Evolutionary conservation across 306 rosid species (phyloP), one percentile per base, ranked within the genome.

Genomic region (Begonia peltatifolia): DNA sequence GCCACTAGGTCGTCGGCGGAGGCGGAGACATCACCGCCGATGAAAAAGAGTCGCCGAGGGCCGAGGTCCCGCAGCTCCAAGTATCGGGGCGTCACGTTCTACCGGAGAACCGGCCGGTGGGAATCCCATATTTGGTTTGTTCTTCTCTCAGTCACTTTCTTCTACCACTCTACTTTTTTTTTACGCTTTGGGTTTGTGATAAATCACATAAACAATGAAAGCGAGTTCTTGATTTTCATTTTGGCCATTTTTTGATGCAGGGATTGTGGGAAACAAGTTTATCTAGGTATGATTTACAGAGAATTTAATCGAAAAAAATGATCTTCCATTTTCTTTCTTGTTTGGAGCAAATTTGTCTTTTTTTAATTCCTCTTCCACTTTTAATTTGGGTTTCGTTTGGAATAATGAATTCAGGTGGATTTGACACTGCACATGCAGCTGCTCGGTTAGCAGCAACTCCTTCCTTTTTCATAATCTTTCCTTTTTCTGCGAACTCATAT

Each of bases 401-500:
- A 61, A 61, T 61, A 63, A 60, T 71, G 51, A 44, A 70, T 75
- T 67, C 58, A 92, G 99, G 99, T 76, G 99, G 99, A 73, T 92
- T 92, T 76, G 99, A 92, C 83, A 92, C 99, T 10, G 99, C 99
- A 65, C 95, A 92, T 86, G 99, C 96, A 60, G 99, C 99, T 83
- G 99, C 99, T 53, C 99, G 99, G 99, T 92, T 71, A 79, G 83
- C 57, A 59, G 6, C 65, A 57, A 16, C 6, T 14, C 41, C 55
- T 56, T 50, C 46, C 57, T 60, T 30, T 30, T 30, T 30, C 38
- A 3, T 30, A 5, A 30, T 30, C 38, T 30, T 30, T 7, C 38
- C 38, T 30, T 6, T 30, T 30, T 30, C 38, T 30, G 38, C 8
- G 38, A 30, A 30, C 38, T 30, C 38, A 30, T 30, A 30, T 30